Conservation (phyloP, 805 yeast species). For the Geotrichum ghanense region DNA sequence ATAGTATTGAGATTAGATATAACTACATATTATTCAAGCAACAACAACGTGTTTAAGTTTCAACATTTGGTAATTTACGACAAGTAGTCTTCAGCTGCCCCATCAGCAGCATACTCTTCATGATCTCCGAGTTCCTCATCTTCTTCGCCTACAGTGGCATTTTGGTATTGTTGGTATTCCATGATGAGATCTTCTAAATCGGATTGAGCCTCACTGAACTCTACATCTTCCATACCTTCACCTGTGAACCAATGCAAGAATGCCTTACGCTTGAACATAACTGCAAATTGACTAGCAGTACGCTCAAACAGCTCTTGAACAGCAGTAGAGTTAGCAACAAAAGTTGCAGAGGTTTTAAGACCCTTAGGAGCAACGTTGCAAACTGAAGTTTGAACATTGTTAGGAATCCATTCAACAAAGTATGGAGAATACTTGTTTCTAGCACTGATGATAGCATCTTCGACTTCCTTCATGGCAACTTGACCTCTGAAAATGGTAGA, state of each 20-base stretch:
- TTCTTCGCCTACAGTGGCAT: constrained; percentile 59
- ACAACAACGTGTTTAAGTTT: too few species aligned
- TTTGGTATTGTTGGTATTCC: constrained; percentile 90
- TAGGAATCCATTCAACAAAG: constrained; percentile 95
- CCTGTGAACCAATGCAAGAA: constrained; percentile 93
- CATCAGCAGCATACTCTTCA: constrained; percentile 1
- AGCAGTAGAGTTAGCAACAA: constrained; percentile 86
- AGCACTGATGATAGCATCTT: constrained; percentile 80
- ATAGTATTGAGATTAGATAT: too few species aligned
- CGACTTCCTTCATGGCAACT: constrained; percentile 86
- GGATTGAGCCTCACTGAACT: constrained; percentile 88
- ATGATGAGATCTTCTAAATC: constrained; percentile 80
- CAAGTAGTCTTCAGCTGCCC: background rate
- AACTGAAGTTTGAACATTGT: constrained; percentile 87
- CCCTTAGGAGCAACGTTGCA: constrained; percentile 85
- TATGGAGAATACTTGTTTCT: constrained; percentile 71
- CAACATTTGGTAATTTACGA: background rate
- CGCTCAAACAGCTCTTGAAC: constrained; percentile 85
- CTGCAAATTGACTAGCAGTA: constrained; percentile 79
- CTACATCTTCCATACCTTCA: constrained; percentile 95
- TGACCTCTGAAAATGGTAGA: constrained; percentile 93
- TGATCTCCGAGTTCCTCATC: constrained; percentile 31
- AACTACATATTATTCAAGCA: too few species aligned
- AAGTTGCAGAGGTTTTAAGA: constrained; percentile 82
- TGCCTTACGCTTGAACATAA: constrained; percentile 89